Conservation (phyloP, 129 eudicot species). For the Gnaphalium uliginosum region DNA sequence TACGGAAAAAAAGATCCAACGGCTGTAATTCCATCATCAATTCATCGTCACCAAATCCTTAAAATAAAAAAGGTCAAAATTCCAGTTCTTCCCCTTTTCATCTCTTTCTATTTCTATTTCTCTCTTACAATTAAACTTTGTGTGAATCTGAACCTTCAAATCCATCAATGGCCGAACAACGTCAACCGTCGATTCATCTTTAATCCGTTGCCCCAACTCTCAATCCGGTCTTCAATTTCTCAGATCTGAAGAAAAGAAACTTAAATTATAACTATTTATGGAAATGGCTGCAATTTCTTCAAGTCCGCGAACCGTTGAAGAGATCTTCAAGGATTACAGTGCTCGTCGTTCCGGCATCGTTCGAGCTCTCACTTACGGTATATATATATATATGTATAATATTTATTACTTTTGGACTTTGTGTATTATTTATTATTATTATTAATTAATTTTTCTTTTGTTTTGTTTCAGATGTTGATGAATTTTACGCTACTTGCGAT, state of each 20-base stretch:
- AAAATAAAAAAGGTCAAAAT: background rate
- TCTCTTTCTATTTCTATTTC: constrained; percentile 8
- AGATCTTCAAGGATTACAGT: constrained; percentile 81
- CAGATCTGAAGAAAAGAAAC: constrained; percentile 32
- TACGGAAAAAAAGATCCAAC: background rate
- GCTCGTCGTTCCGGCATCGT: constrained; percentile 70
- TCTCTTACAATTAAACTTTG: constrained; percentile 15
- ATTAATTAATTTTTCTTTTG: background rate
- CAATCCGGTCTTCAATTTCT: constrained; percentile 21
- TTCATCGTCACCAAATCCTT: background rate
- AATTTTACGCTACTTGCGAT: constrained; percentile 71
- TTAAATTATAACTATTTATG: constrained; percentile 25
- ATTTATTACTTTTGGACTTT: background rate
- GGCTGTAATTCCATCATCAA: constrained; percentile 22
- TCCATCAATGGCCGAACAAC: constrained; percentile 28
- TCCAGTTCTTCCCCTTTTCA: constrained; percentile 13
- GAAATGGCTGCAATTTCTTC: constrained; percentile 67
- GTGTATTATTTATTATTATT: background rate
- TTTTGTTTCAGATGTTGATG: constrained; percentile 66
- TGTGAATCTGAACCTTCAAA: constrained; percentile 32
- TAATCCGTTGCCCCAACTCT: constrained; percentile 13
- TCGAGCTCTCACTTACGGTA: constrained; percentile 80
- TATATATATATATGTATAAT: background rate
- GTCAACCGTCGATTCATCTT: constrained; percentile 17
- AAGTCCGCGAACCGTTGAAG: constrained; percentile 81